Evolutionary conservation across 352 stramenopile genomes (phyloP), one percentile per base, ranked within the genome.

Genomic region (Elongisporangium undulatum): DNA sequence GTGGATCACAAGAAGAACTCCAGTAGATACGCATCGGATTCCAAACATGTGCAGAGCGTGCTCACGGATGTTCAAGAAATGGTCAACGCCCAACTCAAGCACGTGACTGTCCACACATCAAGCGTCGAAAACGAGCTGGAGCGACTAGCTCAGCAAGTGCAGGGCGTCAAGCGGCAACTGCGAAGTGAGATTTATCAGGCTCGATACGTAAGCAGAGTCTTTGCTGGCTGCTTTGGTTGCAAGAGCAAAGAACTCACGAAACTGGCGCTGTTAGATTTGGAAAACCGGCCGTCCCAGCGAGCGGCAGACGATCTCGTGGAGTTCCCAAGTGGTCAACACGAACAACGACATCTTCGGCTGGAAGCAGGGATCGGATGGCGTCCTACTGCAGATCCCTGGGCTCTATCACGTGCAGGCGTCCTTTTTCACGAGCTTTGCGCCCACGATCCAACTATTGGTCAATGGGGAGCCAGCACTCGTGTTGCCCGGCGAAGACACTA

Each of bases 181-280:
- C 72, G 77, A 24, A 85, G 79, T 20, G 83, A 92, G 55, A 74
- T 92, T 13, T 89, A 79, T 60, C 80, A 90, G 61, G 83, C 80
- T 12, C 80, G 80, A 29, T 92, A 86, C 49, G 82, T 90, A n/a
- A n/a, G n/a, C n/a, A n/a, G 70, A 64, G 79, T 77, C 26, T 7
- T 10, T 4, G 22, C 34, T 5, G 3, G 10, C 19, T 34, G 29
- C 0, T 50, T 21, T 9, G 2, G 17, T 13, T 16, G 4, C 19
- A 6, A 21, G 19, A 48, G 26, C n/a, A 0, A 10, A 24, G 16
- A n/a, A 15, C 26, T 23, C 1, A 4, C 38, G 16, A 20, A 13
- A 9, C n/a, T 52, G 26, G 34, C 29, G 0, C n/a, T 38, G n/a
- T 38, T 19, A 92, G 82, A 87, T 92, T 49, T 92, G 82, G 82